Evolutionary conservation across 2,329 filamentous ascomycete species (phyloP).

Genomic region (Botrytis byssoidea): DNA sequence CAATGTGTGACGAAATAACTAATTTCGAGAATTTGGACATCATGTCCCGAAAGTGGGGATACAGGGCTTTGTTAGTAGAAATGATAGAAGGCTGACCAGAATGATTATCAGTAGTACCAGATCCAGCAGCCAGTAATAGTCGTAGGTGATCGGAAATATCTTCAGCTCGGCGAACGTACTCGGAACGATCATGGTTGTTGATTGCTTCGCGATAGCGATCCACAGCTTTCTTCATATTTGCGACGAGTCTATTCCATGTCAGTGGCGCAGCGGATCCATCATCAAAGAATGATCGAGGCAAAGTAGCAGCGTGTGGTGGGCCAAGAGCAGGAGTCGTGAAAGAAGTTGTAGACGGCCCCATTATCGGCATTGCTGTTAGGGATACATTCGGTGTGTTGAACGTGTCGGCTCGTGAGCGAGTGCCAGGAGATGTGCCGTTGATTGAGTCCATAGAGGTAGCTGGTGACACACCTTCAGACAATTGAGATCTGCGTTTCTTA

Average conservation of each 20-base stretch:
- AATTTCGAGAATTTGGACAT: slow-evolving; percentile 99
- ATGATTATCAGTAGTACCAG: slow-evolving; percentile 96
- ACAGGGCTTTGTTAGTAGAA: slow-evolving; percentile 93
- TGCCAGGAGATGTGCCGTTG: slow-evolving; percentile 63
- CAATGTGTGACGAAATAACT: slow-evolving; percentile 96
- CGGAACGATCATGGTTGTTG: slow-evolving; percentile 74
- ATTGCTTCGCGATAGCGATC: slow-evolving; percentile 91
- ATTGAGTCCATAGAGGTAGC: slow-evolving; percentile 91
- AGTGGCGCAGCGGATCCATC: slow-evolving; percentile 77
- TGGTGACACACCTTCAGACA: slow-evolving; percentile 70
- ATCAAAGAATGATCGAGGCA: slow-evolving; percentile 86
- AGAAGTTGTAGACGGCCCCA: slow-evolving; percentile 47
- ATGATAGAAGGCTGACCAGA: slow-evolving; percentile 99
- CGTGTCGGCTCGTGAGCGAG: slow-evolving; percentile 57
- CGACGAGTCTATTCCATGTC: slow-evolving; percentile 85
- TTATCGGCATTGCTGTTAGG: slow-evolving; percentile 40
- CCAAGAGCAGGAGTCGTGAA: slow-evolving; percentile 51
- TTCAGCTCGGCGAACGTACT: slow-evolving; percentile 92
- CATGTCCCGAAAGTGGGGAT: slow-evolving; percentile 97
- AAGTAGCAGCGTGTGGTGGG: slow-evolving; percentile 46
- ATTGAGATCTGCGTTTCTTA: slow-evolving; percentile 59
- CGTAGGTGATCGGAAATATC: slow-evolving; percentile 97
- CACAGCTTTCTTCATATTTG: slow-evolving; percentile 89
- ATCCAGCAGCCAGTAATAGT: slow-evolving; percentile 89
- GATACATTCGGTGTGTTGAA: slow-evolving; percentile 52